Evolutionary conservation across 164 flowering plant genomes (phyloP), one percentile per base, ranked within the genome.

Genomic region (Aristolochia fimbriata): DNA sequence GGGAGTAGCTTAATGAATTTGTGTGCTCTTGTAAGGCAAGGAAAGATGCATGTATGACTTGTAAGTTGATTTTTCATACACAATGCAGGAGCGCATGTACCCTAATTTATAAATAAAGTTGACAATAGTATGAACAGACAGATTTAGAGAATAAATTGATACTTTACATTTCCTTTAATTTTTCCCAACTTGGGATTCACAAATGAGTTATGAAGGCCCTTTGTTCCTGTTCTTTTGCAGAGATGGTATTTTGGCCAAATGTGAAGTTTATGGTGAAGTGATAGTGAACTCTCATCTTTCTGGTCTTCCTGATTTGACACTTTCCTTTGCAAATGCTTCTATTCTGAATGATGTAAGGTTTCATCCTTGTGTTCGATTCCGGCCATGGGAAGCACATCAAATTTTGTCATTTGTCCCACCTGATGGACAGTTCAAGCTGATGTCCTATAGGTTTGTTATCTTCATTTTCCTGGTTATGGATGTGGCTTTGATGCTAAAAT

Each of bases 341-440:
- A 76, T 93, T 59, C 70, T 93, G 59, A 83, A 90, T 71, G 99
- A 93, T 70, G 92, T 88, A 68, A 77, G 92, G 64, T 93, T 93
- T 66, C 99, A 93, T 75, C 97, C 99, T 47, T 85, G 99, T 68
- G 95, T 93, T 51, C 87, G 99, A 57, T 89, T 82, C 72, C 83
- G 96, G 21, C 97, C 99, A 37, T 93, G 97, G 97, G 99, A 93
- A 64, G 81, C 92, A n/a, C 66, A 88, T 65, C 94, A 90, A 68
- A 77, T 90, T 60, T 69, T 93, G 54, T 90, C 99, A 10, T 93
- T 93, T 76, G 95, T 93, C 49, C 99, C 99, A 59, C 97, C 97
- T 59, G 97, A 93, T 77, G 99, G 99, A 55, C 76, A 76, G 63
- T 93, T 93, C 70, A 90, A 85, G 84, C 89, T 93, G 59, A 86